Evolutionary conservation across 768 basidiomycete genomes (phyloP).

Genomic region (Cystofilobasidium ferigula): DNA sequence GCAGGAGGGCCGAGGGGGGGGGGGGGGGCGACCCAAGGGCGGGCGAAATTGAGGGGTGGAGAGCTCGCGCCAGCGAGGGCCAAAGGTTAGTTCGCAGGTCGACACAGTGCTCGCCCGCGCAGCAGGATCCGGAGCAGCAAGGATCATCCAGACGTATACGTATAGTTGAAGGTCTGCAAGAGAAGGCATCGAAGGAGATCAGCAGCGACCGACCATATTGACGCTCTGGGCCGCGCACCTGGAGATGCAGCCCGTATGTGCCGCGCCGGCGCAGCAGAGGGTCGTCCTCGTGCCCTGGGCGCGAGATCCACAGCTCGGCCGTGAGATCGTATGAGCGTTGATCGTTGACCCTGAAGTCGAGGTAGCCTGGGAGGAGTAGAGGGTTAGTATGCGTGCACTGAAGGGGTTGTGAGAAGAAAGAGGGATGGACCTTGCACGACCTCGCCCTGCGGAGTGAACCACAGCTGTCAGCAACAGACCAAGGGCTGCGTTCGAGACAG

Average conservation of each 20-base stretch:
- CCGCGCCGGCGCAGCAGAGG: conserved; percentile 5
- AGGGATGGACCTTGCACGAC: not conserved
- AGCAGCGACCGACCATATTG: not conserved
- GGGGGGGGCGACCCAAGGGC: no score
- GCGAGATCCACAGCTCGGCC: conserved; percentile 18
- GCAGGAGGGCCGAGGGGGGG: no score
- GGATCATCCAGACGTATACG: conserved; percentile 19
- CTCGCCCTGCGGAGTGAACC: conserved; percentile 2
- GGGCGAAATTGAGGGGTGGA: no score
- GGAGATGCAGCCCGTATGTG: conserved; percentile 9
- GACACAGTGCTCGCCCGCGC: no score
- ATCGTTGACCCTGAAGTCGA: conserved; percentile 24
- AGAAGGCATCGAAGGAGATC: not conserved
- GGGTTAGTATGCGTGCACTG: not conserved
- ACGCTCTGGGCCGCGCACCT: not conserved
- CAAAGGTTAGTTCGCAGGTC: no score
- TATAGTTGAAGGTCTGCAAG: conserved; percentile 24
- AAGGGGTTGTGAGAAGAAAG: not conserved
- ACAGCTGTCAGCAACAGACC: no score
- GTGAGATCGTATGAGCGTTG: conserved; percentile 24
- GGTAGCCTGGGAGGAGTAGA: conserved; percentile 2
- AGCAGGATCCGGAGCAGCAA: no score
- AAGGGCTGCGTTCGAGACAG: not conserved
- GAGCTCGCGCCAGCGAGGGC: no score
- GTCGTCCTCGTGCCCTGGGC: not conserved